Evolutionary conservation across 2,329 filamentous ascomycete species (phyloP), one percentile per base, ranked within the genome.

Genomic region (Ophiostoma australiae): DNA sequence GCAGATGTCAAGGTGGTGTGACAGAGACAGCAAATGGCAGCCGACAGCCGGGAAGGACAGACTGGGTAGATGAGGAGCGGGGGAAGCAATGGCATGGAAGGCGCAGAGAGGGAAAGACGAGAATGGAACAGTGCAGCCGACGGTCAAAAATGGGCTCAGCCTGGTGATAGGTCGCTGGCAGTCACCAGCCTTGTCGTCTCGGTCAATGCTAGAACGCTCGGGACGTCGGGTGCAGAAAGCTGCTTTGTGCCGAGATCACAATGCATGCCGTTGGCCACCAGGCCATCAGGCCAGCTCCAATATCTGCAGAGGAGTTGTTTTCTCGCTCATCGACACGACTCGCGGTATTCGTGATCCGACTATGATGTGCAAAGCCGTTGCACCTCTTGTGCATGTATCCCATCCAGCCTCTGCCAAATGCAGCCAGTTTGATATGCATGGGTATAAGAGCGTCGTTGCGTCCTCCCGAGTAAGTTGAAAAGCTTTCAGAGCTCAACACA

Each of bases 1-100:
- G 63, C n/a, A 23, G 20, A 66, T 1, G n/a, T 15, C 4, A 7
- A 23, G 35, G 63, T 39, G 63, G 63, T 66, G 63, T 39, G 63
- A 66, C 63, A 20, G 35, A 7, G 35, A 27, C 35, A 39, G 63
- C 63, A 31, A 66, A 66, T 66, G 63, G 63, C 33, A 66, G 35
- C 35, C 63, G 35, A 35, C 13, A 13, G 63, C 23, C 35, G 63
- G 63, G 35, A 37, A 23, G 33, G 63, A n/a, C 33, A 66, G 63
- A 10, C 63, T 35, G 63, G 58, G 27, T 63, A 31, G 27, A 63
- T 20, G 27, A 63, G 58, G 58, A 63, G 52, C 23, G n/a, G 10
- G 4, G 8, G 5, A 15, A 23, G 33, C 15, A 20, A 35, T 31
- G 58, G 35, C 15, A n/a, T 20, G 31, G 17, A 20, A 35, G 61